Conservation (phyloP, 495 filamentous ascomycete genomes). For the Daldinia vernicosa region DNA sequence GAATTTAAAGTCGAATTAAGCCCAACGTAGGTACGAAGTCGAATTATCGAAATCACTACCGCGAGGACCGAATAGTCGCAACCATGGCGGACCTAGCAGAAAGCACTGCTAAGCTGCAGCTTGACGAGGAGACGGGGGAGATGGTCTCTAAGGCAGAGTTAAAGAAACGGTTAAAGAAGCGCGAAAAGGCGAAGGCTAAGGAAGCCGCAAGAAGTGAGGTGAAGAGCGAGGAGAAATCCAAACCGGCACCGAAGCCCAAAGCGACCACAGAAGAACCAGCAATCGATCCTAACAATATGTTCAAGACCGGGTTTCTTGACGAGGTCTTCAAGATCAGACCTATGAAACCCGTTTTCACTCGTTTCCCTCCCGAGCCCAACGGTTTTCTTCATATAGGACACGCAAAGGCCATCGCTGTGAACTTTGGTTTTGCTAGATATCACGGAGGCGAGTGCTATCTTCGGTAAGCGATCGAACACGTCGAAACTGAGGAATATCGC, state of each 20-base stretch:
- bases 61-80: background rate
- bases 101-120: constrained; percentile 64
- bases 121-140: constrained; percentile 72
- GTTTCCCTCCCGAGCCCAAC: constrained; percentile 92
- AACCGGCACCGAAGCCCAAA: constrained; percentile 53
- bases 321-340: constrained; percentile 82
- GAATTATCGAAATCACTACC: background rate
- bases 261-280: constrained; percentile 55
- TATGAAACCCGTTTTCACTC: constrained; percentile 70
- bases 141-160: constrained; percentile 72
- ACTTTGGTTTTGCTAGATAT: constrained; percentile 92
- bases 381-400: constrained; percentile 87
- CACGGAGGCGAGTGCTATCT: constrained; percentile 75
- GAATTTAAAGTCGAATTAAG: background rate
- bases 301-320: constrained; percentile 84
- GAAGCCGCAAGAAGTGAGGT: constrained; percentile 36
- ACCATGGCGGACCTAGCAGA: constrained; percentile 68
- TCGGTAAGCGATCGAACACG: constrained; percentile 23
- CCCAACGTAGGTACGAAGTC: background rate
- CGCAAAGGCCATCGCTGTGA: constrained; percentile 94
- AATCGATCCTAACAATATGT: constrained; percentile 76
- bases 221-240: constrained; percentile 48
- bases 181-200: constrained; percentile 59
- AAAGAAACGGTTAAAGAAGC: constrained; percentile 71
- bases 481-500: constrained; percentile 50